Evolutionary conservation across 768 basidiomycete species (phyloP).

Genomic region (Lentinula aciculospora): DNA sequence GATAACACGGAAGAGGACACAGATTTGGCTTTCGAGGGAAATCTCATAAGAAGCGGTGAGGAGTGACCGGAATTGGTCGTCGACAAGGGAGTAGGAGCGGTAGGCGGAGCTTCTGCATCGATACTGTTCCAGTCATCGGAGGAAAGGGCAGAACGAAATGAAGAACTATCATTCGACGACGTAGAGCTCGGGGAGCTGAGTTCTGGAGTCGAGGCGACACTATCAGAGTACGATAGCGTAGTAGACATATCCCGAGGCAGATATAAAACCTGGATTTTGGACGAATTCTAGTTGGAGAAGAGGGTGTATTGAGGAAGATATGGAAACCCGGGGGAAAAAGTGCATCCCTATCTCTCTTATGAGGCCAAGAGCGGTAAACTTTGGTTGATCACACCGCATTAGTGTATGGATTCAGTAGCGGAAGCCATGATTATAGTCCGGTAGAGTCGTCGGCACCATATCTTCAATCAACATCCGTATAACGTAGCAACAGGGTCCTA

Average conservation of each 20-base stretch:
- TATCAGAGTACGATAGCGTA: not conserved
- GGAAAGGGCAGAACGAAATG: not conserved
- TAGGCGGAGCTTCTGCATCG: not conserved
- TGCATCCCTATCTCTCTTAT: not conserved
- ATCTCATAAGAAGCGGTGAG: not conserved
- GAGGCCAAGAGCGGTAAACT: not conserved
- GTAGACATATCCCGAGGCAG: not conserved
- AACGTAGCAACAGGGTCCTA: not conserved
- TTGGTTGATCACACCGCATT: not conserved
- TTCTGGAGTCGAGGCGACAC: slow-evolving; percentile 2
- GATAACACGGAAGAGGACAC: not conserved
- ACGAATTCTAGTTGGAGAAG: too few relatives aligned
- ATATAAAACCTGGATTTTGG: not conserved
- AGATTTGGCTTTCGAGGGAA: not conserved
- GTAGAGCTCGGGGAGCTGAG: not conserved
- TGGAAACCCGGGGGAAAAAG: not conserved
- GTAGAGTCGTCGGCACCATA: not conserved
- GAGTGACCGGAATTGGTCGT: not conserved
- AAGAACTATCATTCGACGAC: slow-evolving; percentile 4
- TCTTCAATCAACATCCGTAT: not conserved
- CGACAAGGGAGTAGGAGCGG: not conserved
- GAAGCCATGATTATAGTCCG: not conserved
- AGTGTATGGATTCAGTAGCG: not conserved
- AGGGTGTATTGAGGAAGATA: not conserved
- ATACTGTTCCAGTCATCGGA: not conserved